Evolutionary conservation across 306 rosid species (phyloP).

Genomic region (Phaseolus lunatus): DNA sequence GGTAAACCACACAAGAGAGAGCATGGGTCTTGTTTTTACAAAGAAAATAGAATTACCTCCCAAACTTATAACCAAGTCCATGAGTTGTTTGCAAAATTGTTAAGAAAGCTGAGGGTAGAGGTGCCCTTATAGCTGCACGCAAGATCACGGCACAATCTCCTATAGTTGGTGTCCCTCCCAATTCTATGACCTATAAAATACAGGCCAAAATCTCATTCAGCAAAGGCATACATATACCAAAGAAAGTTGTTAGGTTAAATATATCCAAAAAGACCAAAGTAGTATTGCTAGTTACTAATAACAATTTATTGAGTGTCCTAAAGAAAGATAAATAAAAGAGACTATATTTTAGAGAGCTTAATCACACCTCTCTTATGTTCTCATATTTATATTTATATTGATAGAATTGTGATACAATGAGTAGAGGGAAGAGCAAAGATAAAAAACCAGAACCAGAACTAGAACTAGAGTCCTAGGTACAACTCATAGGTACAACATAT

Average conservation of each 20-base stretch:
- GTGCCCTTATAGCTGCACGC: constrained; percentile 90
- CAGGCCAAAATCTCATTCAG: constrained; percentile 42
- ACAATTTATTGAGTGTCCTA: constrained; percentile 10
- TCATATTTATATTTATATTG: too few relatives aligned
- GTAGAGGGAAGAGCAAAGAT: too few relatives aligned
- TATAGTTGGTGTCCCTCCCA: constrained; percentile 91
- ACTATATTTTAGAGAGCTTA: too few relatives aligned
- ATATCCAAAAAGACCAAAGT: constrained; percentile 22
- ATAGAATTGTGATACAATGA: too few relatives aligned
- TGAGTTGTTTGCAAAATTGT: constrained; percentile 85
- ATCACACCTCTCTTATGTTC: too few relatives aligned
- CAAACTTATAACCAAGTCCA: constrained; percentile 83
- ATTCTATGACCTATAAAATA: constrained; percentile 73
- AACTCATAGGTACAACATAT: too few relatives aligned
- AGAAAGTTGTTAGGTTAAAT: constrained; percentile 30
- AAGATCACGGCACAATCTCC: constrained; percentile 92
- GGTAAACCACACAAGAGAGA: constrained; percentile 18
- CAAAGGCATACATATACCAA: neutral
- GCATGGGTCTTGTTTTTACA: constrained; percentile 22
- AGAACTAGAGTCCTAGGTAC: too few relatives aligned
- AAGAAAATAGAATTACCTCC: constrained; percentile 70
- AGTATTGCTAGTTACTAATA: constrained; percentile 17
- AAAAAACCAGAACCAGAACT: too few relatives aligned
- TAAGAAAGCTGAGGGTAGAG: constrained; percentile 88
- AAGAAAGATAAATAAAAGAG: too few relatives aligned